These are phyloP conservation scores for Dendrobium huoshanense DNA, from an alignment of 106 monocot species.

Conservation along the genomic window DNA sequence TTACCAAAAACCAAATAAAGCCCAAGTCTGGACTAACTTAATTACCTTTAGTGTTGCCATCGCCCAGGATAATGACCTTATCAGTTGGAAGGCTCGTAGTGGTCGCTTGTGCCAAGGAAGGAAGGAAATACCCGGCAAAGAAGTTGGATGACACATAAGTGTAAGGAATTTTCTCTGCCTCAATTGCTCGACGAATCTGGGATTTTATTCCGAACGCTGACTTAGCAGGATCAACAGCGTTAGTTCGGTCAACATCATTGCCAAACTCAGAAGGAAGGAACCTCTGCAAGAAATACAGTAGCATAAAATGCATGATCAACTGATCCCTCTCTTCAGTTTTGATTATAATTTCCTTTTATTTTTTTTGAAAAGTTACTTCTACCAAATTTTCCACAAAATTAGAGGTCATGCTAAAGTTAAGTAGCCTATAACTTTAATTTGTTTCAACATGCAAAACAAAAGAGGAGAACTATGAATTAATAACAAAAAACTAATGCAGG, in stretches of 20 bases:
- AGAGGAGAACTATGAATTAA: too few relatives aligned
- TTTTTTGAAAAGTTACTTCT: too few relatives aligned
- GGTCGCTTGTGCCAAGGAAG: conserved; percentile 20
- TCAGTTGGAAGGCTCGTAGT: conserved; percentile 23
- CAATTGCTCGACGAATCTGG: conserved; percentile 13
- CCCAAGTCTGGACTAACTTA: background rate
- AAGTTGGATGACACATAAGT: conserved; percentile 29
- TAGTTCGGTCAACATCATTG: conserved; percentile 12
- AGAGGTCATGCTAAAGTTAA: background rate
- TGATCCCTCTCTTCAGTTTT: too few relatives aligned
- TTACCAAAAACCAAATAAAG: background rate
- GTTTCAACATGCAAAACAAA: too few relatives aligned
- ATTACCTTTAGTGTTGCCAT: conserved; percentile 44
- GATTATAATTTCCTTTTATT: too few relatives aligned
- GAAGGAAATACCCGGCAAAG: conserved; percentile 40
- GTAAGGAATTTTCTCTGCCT: conserved; percentile 34
- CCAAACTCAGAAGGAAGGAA: conserved; percentile 37
- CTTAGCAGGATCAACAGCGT: conserved; percentile 15
- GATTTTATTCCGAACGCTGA: background rate
- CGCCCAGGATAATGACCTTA: conserved; percentile 39
- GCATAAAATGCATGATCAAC: background rate
- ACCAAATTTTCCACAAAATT: background rate
- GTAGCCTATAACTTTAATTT: too few relatives aligned
- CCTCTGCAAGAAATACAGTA: conserved; percentile 18
- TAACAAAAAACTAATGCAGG: background rate